Evolutionary conservation across 2,329 filamentous ascomycete species (phyloP), one percentile per base, ranked within the genome.

Genomic region (Arthrinium puccinioides): DNA sequence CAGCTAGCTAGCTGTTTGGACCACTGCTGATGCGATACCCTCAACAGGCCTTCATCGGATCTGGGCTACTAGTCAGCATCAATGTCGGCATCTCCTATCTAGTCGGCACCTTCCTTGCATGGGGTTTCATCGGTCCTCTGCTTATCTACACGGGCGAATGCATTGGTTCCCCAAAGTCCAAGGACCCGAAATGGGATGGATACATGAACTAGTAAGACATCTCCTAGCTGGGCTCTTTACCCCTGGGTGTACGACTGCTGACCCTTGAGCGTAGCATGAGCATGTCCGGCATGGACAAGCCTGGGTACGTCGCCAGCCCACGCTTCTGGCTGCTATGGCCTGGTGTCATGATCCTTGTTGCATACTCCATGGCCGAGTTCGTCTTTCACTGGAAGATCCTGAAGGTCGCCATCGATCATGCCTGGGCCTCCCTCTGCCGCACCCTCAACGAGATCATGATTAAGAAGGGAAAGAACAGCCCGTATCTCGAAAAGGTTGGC

Each of bases 11-110:
- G n/a, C n/a, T n/a, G n/a, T n/a, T n/a, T n/a, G n/a, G n/a, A 27
- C 10, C 25, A 11, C 15, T 11, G 13, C 25, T 9, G 13, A 8
- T 9, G 25, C 25, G 25, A 11, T 27, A 11, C 25, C 25, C 9
- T 2, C 25, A n/a, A n/a, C 15, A 27, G 15, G 73, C 73, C 29
- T 77, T 77, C 55, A 74, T 77, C 39, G 74, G 74, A 14, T 68
- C 66, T 28, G 73, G 72, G 29, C 74, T 78, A 57, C 64, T 78
- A 28, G 72, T 76, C 44, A 74, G 74, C 39, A 59, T 77, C 44
- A 78, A 79, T 55, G 67, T 72, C 21, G 69, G 73, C 27, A 59
- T 76, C 44, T 79, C 74, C 27, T 71, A 78, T 61, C 72, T 77
- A 36, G 60, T 49, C 20, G 75, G 76, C 21, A 69, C 66, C 16